Base-by-base conservation (phyloP, 768 basidiomycete genomes). In the Boletus vermiculosoides region DNA sequence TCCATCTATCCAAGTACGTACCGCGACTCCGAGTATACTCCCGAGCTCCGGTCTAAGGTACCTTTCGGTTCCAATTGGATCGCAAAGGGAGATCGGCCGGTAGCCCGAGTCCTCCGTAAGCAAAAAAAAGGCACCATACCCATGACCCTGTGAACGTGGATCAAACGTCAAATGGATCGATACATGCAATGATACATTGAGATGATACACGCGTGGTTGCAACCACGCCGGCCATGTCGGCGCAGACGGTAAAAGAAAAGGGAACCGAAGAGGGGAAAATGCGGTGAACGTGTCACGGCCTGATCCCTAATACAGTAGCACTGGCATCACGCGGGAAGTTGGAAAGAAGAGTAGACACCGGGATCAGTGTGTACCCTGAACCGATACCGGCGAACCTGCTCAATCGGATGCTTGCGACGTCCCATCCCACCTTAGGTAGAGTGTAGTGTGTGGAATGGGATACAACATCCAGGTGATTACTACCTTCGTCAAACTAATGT, bases 401-500 rank as follows among this genome's bases (percentile, higher is more conserved):
- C 40, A 2, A 41, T 20, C 40, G 13, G 12, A 41, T 41, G 12
- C 20, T 41, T 41, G n/a, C 11, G 12, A 9, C 18, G n/a, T 20
- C n/a, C 11, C 18, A 12, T 20, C 39, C 4, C 11, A 2, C 40
- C 20, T 13, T 16, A 18, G 16, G 2, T 41, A 22, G 18, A 22
- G 16, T 37, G 45, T 37, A 42, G 22, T 39, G 44, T 46, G 48
- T 36, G 31, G 8, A 55, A 25, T n/a, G 31, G 44, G 10, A 23
- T 55, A 37, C 58, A 50, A 22, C 46, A 33, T 22, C 46, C 30
- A 15, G 30, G 20, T 6, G 46, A n/a, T 5, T 61, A 60, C 34
- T 48, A 41, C 18, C 23, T 22, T 54, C 49, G 16, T 50, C 46
- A 25, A 30, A 50, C 25, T 50, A 56, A 23, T 18, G 54, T 52